Percentiles rank a stretch among this genome's conserved stretches.
Evolutionary conservation across 768 basidiomycete genomes (phyloP).

Genomic region (Tulasnella sp.): DNA sequence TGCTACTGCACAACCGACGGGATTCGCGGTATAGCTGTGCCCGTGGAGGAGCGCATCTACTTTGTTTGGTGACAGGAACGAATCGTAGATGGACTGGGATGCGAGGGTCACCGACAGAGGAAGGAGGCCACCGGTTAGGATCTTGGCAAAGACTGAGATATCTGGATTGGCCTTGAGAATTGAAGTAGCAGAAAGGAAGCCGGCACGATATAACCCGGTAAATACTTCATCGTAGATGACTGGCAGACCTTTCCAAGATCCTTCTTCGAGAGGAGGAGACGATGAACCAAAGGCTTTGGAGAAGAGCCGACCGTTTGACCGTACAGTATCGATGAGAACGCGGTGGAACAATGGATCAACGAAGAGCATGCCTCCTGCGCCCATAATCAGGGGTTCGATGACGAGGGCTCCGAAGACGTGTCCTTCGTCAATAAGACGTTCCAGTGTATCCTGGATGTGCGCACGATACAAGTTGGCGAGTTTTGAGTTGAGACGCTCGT

Average conservation of each 20-base stretch:
- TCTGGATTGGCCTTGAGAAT: constrained; percentile 79
- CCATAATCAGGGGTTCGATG: constrained; percentile 90
- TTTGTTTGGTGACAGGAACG: constrained; percentile 76
- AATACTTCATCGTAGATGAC: constrained; percentile 98
- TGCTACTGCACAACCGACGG: constrained; percentile 91
- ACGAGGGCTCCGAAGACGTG: constrained; percentile 64
- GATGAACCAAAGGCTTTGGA: constrained; percentile 37
- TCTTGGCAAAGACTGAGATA: constrained; percentile 90
- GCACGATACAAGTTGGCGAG: constrained; percentile 66
- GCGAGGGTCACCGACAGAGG: constrained; percentile 88
- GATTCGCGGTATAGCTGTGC: constrained; percentile 94
- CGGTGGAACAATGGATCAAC: constrained; percentile 97
- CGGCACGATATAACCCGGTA: constrained; percentile 86
- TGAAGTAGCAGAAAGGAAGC: constrained; percentile 63
- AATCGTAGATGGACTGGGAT: constrained; percentile 73
- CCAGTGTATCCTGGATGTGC: constrained; percentile 60
- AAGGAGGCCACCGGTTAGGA: constrained; percentile 88
- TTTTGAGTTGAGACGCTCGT: constrained; percentile 57
- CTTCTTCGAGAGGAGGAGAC: constrained; percentile 41
- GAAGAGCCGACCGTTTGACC: constrained; percentile 50
- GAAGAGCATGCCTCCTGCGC: constrained; percentile 96
- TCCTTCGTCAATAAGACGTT: constrained; percentile 50
- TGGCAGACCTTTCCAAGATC: constrained; percentile 70
- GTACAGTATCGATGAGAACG: constrained; percentile 78
- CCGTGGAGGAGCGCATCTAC: constrained; percentile 89